Evolutionary conservation across 306 rosid genomes (phyloP).

Genomic region (Corylus avellana): DNA sequence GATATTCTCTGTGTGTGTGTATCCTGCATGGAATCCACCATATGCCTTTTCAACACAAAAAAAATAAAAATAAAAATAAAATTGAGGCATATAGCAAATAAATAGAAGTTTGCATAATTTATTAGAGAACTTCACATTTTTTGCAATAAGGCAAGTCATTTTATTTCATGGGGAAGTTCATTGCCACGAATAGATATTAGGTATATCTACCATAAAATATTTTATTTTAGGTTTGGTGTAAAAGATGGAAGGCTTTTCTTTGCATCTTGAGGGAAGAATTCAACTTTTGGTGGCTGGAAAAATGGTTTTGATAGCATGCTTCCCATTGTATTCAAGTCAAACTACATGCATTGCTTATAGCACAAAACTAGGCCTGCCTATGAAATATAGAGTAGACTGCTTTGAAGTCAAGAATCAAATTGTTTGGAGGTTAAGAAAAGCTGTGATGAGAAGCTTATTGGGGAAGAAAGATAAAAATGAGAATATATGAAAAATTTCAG

Average conservation of each 20-base stretch:
- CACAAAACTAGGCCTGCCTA: background rate
- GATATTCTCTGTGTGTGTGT: background rate
- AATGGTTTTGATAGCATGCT: background rate
- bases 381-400: background rate
- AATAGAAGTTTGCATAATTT: background rate
- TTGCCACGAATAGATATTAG: background rate
- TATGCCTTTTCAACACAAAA: background rate
- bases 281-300: too few relatives aligned
- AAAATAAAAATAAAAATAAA: background rate
- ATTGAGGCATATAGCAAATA: background rate
- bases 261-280: too few relatives aligned
- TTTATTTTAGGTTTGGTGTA: too few relatives aligned
- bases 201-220: background rate
- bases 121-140: slow-evolving; percentile 7
- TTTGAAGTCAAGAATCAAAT: background rate
- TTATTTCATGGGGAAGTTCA: background rate
- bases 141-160: background rate
- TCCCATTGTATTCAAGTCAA: background rate
- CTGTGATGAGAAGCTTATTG: background rate
- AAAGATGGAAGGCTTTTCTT: too few relatives aligned
- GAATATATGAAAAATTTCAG: background rate
- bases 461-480: background rate
- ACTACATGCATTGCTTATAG: background rate
- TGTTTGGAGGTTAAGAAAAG: background rate
- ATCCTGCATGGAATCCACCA: background rate